Percentiles rank a stretch among this genome's conserved stretches.
These are phyloP conservation scores for Trichoderma semiorbis DNA, from an alignment of 2,329 filamentous ascomycete genomes.

Conservation along the genomic window DNA sequence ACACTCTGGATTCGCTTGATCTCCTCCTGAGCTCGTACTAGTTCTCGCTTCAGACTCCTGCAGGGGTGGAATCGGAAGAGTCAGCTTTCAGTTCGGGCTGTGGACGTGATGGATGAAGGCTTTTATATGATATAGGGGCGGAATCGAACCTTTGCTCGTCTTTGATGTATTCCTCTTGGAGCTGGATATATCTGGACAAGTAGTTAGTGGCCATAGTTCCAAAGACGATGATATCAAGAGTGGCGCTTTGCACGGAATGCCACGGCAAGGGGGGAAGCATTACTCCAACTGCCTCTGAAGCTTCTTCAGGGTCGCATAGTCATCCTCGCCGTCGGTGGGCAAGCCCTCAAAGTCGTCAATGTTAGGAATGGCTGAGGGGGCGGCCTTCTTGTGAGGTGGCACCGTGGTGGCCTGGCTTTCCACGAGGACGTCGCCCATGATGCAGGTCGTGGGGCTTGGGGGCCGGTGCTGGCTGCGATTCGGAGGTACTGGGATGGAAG, in stretches of 20 bases:
- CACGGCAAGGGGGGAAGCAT: constrained; percentile 10
- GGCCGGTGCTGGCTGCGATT: constrained; percentile 15
- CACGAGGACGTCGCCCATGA: constrained; percentile 78
- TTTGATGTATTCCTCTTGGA: constrained; percentile 99
- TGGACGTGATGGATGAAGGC: neutral
- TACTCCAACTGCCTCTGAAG: constrained; percentile 94
- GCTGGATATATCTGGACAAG: constrained; percentile 72
- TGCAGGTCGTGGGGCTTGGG: constrained; percentile 40
- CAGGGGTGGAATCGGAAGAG: constrained; percentile 23
- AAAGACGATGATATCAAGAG: neutral
- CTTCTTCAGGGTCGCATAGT: constrained; percentile 95
- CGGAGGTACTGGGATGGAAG: neutral
- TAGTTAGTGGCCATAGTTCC: constrained; percentile 26
- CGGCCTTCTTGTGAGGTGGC: constrained; percentile 76
- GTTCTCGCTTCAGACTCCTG: constrained; percentile 92
- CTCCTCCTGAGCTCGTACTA: constrained; percentile 96
- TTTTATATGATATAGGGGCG: neutral
- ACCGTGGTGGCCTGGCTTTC: constrained; percentile 74
- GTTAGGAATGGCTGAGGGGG: constrained; percentile 77
- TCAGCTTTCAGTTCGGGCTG: neutral
- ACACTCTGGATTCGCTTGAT: constrained; percentile 99
- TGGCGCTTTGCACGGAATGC: neutral
- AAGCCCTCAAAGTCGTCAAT: constrained; percentile 87
- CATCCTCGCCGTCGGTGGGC: constrained; percentile 76
- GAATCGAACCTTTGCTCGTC: constrained; percentile 82